Percentiles rank a stretch among this genome's conserved stretches.
Conservation (phyloP, 129 eudicot species). For the Chrysanthemum makinoi region DNA sequence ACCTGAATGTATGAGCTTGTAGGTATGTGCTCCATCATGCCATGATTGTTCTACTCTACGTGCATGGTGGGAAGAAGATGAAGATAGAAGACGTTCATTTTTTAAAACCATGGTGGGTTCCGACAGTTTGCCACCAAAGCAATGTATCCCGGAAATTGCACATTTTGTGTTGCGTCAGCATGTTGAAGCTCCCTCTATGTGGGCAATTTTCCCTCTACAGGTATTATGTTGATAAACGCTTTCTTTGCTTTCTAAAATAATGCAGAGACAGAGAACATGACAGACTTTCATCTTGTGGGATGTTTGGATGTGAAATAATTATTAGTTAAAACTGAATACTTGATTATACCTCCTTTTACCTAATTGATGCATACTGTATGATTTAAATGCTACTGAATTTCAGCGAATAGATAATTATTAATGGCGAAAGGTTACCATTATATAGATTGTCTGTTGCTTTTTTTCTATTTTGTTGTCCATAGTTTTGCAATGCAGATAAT, state of each 20-base stretch:
- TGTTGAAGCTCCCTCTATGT: constrained; percentile 97
- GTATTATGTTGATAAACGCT: constrained; percentile 34
- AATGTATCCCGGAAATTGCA: constrained; percentile 80
- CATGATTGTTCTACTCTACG: constrained; percentile 97
- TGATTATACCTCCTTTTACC: too few relatives aligned
- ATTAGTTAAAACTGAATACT: too few relatives aligned
- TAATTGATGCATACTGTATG: too few relatives aligned
- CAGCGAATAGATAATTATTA: not conserved
- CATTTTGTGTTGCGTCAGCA: constrained; percentile 79
- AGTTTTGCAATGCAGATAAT: too few relatives aligned
- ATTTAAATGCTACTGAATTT: too few relatives aligned
- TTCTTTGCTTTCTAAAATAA: not conserved
- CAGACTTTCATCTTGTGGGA: too few relatives aligned
- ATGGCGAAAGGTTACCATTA: too few relatives aligned
- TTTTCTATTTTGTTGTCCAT: too few relatives aligned
- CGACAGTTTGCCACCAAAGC: constrained; percentile 62
- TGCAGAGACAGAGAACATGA: not conserved
- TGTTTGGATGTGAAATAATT: too few relatives aligned
- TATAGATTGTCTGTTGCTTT: too few relatives aligned
- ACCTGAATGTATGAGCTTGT: constrained; percentile 3
- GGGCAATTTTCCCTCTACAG: constrained; percentile 99
- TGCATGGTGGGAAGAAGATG: constrained; percentile 99
- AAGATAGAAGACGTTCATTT: constrained; percentile 77
- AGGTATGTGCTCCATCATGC: constrained; percentile 99
- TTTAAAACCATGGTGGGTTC: constrained; percentile 76